A percentile compares a stretch with the other conserved stretches of the same genome.
phyloP scores from a whole-genome alignment of 495 filamentous ascomycete genomes.

The Glutinoglossum americanum region DNA sequence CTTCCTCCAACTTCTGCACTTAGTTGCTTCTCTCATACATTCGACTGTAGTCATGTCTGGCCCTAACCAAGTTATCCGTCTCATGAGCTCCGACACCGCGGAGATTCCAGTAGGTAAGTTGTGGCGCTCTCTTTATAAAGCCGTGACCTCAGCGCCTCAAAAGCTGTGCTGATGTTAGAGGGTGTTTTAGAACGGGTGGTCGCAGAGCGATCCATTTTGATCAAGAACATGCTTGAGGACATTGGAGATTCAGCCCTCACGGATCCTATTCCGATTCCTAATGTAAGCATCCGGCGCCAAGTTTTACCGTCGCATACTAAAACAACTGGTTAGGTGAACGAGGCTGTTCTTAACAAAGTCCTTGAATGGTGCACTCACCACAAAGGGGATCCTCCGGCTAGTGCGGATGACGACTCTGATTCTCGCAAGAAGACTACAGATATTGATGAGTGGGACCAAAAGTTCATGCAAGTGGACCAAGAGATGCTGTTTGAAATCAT shows the following conservation, averaged over 20 bases:
- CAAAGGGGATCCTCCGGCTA: slow-evolving; percentile 56
- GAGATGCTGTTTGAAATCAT: slow-evolving; percentile 99
- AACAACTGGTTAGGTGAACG: slow-evolving; percentile 46
- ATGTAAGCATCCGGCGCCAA: slow-evolving; percentile 31
- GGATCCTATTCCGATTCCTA: slow-evolving; percentile 65
- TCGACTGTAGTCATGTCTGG: slow-evolving; percentile 14
- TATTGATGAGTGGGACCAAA: slow-evolving; percentile 99
- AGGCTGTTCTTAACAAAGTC: slow-evolving; percentile 81
- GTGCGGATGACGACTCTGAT: slow-evolving; percentile 75
- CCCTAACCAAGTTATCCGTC: slow-evolving; percentile 19
- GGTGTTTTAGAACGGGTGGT: slow-evolving; percentile 45
- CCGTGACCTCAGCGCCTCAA: not conserved
- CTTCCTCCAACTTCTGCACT: not conserved
- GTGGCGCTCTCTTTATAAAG: not conserved
- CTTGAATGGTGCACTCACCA: slow-evolving; percentile 96
- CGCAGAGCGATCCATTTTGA: slow-evolving; percentile 77
- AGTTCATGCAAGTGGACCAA: slow-evolving; percentile 99
- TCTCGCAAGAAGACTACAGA: slow-evolving; percentile 94
- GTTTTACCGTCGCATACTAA: not conserved
- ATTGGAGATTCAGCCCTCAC: slow-evolving; percentile 44
- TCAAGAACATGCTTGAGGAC: slow-evolving; percentile 97
- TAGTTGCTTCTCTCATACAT: not conserved
- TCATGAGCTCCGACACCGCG: slow-evolving; percentile 35
- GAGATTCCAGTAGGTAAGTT: slow-evolving; percentile 32
- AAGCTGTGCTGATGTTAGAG: not conserved